phyloP scores from a whole-genome alignment of 345 rosid species.

The Lepidium africanum region DNA sequence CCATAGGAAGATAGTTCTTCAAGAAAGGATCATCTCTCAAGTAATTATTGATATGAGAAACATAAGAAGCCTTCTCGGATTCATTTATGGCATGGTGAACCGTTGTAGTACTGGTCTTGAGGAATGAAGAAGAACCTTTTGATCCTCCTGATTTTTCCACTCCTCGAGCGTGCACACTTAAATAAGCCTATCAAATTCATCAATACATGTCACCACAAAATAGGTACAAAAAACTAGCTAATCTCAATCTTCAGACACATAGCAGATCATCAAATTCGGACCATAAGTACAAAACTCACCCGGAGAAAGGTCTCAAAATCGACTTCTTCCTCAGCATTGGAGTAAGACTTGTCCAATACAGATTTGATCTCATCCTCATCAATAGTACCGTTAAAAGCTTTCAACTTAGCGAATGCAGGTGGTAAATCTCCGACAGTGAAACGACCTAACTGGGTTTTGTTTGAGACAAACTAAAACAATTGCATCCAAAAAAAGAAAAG shows the following conservation, averaged over 20 bases:
- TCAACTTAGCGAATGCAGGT: conserved; percentile 54
- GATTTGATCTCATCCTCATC: conserved; percentile 61
- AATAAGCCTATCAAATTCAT: conserved; percentile 41
- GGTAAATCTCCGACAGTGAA: conserved; percentile 69
- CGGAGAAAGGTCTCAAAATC: conserved; percentile 86
- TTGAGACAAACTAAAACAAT: conserved; percentile 51
- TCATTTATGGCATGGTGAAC: conserved; percentile 80
- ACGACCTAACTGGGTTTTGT: conserved; percentile 45
- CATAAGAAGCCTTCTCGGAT: conserved; percentile 92
- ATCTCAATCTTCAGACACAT: not conserved
- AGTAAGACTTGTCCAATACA: conserved; percentile 43
- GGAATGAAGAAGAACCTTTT: conserved; percentile 59
- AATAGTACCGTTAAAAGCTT: conserved; percentile 52
- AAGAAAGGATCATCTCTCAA: conserved; percentile 83
- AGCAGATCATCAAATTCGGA: not conserved
- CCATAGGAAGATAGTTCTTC: conserved; percentile 70
- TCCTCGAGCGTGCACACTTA: conserved; percentile 65
- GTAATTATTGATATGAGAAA: conserved; percentile 71
- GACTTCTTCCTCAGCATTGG: conserved; percentile 47
- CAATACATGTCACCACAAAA: not conserved
- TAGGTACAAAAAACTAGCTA: not conserved
- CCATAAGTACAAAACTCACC: conserved; percentile 34
- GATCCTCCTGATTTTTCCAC: conserved; percentile 43
- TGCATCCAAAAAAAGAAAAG: not conserved
- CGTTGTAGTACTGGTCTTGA: conserved; percentile 81